Base-by-base conservation (phyloP, 2,329 filamentous ascomycete species). In the Fusarium sp. region DNA sequence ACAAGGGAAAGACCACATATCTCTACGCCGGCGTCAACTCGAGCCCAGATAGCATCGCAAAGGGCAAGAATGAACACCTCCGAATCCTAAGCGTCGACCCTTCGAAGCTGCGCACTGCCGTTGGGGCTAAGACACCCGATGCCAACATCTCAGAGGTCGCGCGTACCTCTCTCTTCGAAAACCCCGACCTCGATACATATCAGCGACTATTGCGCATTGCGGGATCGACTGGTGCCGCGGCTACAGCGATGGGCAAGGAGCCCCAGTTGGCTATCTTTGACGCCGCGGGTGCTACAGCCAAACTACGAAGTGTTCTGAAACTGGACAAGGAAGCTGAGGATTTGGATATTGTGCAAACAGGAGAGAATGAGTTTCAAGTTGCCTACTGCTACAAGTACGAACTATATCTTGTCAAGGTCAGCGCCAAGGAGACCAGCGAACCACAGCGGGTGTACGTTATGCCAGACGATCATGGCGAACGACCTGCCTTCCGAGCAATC, bases 11-110 rank as follows among this genome's bases (percentile, higher is more conserved):
- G 77, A 86, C 79, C 53, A 89, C 88, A 30, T 81, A 86, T 47
- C 50, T 85, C 60, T 91, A 93, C 74, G 94, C 95, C 32, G 95
- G 95, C 60, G 92, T 97, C 83, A 98, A 97, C 81, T 95, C 94
- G 67, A 93, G 92, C 66, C 87, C 90, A 52, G 88, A 87, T 10
- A 91, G 94, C 65, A 88, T 95, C 73, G 87, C 91, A 75, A 90
- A 91, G 73, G 93, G 93, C 73, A 92, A 90, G 79, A 98, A 98
- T 81, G 88, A 93, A 79, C 95, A 98, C 83, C 90, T 98, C 73
- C 90, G 95, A 73, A 88, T 93, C 15, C 93, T 97, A 78, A 86
- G 88, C 71, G 87, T 96, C 72, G 82, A 86, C 60, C 73, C 81
- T 75, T 71, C 79, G 77, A 83, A 82, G 64, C 62, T 80, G 66